A percentile compares a stretch with the other conserved stretches of the same genome.
Evolutionary conservation across 2,329 filamentous ascomycete species (phyloP).

Genomic region (Cryphonectria radicalis): DNA sequence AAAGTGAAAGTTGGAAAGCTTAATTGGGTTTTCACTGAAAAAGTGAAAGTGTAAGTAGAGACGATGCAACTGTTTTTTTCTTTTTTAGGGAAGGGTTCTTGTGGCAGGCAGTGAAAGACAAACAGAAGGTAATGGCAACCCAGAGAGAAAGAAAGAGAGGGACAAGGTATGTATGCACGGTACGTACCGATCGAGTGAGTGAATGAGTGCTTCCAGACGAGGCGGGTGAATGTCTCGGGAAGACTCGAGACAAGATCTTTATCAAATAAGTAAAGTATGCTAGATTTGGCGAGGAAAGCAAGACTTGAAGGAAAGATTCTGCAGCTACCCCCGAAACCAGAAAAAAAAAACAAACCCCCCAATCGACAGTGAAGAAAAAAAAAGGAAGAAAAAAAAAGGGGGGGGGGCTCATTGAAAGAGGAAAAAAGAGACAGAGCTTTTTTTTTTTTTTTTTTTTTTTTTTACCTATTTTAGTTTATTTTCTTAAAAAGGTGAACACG

Average conservation of each 20-base stretch:
- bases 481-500: background rate
- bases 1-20: background rate
- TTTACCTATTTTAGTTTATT: background rate
- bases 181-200: background rate
- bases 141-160: background rate
- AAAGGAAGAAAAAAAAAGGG: too few species aligned
- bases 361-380: background rate
- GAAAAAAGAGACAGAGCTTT: background rate
- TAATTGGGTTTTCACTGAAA: background rate
- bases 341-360: background rate
- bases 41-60: background rate
- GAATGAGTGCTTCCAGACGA: background rate
- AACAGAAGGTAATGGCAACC: background rate
- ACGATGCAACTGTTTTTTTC: background rate
- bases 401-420: background rate
- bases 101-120: conserved; percentile 2
- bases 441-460: too few species aligned
- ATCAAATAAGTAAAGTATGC: background rate
- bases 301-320: background rate
- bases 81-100: background rate
- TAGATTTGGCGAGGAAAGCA: conserved; percentile 21
- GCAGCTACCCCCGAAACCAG: background rate
- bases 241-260: conserved; percentile 22
- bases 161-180: too few species aligned
- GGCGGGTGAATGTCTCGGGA: conserved; percentile 25